Base-by-base conservation (phyloP, 805 yeast genomes). In the Candida easanensis region DNA sequence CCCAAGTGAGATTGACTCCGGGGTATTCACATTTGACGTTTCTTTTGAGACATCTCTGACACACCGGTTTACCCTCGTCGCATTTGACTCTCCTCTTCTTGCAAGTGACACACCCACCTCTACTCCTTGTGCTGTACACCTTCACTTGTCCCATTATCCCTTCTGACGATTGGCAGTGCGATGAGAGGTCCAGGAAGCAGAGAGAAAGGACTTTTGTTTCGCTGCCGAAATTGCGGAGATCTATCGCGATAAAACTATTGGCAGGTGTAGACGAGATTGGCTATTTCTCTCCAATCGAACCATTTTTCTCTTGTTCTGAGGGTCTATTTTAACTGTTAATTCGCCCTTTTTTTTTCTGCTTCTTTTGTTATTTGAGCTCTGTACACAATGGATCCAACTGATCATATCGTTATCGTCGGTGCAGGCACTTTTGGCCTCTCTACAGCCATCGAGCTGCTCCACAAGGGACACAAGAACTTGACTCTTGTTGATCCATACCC, bases 51-150 rank as follows among this genome's bases (percentile, higher is more conserved):
- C 72, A 68, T 14, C 60, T 54, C 5, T 14, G 19, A 42, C 73
- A 69, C 6, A 28, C 40, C 2, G 72, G 72, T 16, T 58, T 65
- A 1, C 51, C 32, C 49, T 69, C 64, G 38, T 62, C 66, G 48
- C 80, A 76, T 54, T 75, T 75, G 48, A 76, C 78, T 37, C 77
- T 60, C 38, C 81, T 60, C 40, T 62, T 62, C 53, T 74, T 74
- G 58, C 80, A 76, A 25, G 73, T 71, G 17, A 69, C 62, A 48
- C 80, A 76, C 5, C 80, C 80, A 9, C 62, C 70, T 59, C 58
- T 62, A 48, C 62, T 70, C 57, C 61, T 61, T 49, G 53, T 14
- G 8, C 46, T 41, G 36, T 49, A 51, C 13, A 50, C 62, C 62
- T 52, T 60, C 32, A 45, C 30, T 17, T 33, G 37, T 2, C 57